Percentiles rank a stretch among this genome's conserved stretches.
phyloP scores from a whole-genome alignment of 352 stramenopile species.

The Phytopythium litorale region DNA sequence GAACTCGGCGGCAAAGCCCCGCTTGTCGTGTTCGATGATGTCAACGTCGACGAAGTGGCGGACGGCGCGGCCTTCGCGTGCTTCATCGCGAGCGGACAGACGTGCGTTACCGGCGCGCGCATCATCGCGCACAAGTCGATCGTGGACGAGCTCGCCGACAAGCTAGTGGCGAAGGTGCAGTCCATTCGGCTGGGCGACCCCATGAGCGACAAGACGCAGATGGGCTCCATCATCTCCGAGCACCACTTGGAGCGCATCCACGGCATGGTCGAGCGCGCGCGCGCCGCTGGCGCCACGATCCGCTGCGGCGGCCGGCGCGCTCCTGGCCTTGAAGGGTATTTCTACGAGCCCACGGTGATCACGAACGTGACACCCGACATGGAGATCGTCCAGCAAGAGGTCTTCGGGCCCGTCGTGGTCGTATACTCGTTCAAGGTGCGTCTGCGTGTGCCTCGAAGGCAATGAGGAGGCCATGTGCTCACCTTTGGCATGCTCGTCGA shows the following conservation, averaged over 20 bases:
- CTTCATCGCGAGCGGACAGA: slow-evolving; percentile 78
- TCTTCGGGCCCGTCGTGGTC: slow-evolving; percentile 85
- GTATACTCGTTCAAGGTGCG: slow-evolving; percentile 35
- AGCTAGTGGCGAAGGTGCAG: slow-evolving; percentile 45
- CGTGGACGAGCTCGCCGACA: slow-evolving; percentile 68
- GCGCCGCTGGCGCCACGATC: slow-evolving; percentile 73
- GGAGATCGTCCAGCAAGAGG: slow-evolving; percentile 84
- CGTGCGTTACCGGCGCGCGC: slow-evolving; percentile 72
- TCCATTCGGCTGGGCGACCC: slow-evolving; percentile 54
- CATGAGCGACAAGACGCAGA: slow-evolving; percentile 45
- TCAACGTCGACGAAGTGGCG: slow-evolving; percentile 57
- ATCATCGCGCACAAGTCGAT: slow-evolving; percentile 84
- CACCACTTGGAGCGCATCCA: slow-evolving; percentile 57
- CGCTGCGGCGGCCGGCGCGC: slow-evolving; percentile 64
- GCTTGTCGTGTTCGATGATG: slow-evolving; percentile 59
- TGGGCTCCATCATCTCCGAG: slow-evolving; percentile 66
- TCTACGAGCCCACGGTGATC: slow-evolving; percentile 92
- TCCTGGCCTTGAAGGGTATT: slow-evolving; percentile 67
- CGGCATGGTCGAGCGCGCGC: slow-evolving; percentile 72
- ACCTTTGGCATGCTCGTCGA: slow-evolving; percentile 15
- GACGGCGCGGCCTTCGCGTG: slow-evolving; percentile 61
- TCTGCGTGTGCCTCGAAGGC: too few species aligned
- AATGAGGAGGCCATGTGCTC: not conserved
- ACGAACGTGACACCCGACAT: slow-evolving; percentile 54
- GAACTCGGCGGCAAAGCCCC: slow-evolving; percentile 73